phyloP scores from a whole-genome alignment of 164 flowering plant species.

The Stephania japonica region DNA sequence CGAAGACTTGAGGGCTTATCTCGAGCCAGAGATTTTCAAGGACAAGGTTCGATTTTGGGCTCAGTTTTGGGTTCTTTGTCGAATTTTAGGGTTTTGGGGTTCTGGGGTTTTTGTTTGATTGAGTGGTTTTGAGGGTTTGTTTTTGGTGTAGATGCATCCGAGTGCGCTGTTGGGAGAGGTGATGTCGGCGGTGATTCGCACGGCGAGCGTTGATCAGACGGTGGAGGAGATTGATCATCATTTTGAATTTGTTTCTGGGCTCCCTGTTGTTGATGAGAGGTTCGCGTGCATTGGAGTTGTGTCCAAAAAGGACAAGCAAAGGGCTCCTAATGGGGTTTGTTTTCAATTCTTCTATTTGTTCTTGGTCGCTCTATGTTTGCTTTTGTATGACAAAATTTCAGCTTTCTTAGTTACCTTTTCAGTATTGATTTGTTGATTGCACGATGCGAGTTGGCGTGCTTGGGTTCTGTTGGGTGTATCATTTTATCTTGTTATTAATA shows the following conservation, averaged over 20 bases:
- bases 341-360: background rate
- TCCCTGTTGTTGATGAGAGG: constrained; percentile 14
- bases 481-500: too few relatives aligned
- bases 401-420: background rate
- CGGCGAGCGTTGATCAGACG: constrained; percentile 25
- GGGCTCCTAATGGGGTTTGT: constrained; percentile 15
- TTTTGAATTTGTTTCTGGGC: constrained; percentile 25
- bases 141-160: constrained; percentile 22
- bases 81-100: background rate
- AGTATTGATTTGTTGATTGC: background rate
- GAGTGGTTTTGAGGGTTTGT: background rate
- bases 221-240: constrained; percentile 25
- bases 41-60: constrained; percentile 18
- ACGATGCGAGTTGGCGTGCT: background rate
- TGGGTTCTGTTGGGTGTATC: background rate
- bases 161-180: constrained; percentile 24
- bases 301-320: constrained; percentile 12
- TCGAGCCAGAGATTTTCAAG: constrained; percentile 31
- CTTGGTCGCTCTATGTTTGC: too few relatives aligned
- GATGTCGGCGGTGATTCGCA: constrained; percentile 22
- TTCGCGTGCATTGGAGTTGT: constrained; percentile 12
- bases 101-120: background rate
- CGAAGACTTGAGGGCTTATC: constrained; percentile 28
- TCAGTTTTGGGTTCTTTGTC: background rate
- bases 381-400: too few relatives aligned